These are phyloP conservation scores for Dactylellina sp. DNA, from an alignment of 2,329 filamentous ascomycete genomes.

Conservation along the genomic window DNA sequence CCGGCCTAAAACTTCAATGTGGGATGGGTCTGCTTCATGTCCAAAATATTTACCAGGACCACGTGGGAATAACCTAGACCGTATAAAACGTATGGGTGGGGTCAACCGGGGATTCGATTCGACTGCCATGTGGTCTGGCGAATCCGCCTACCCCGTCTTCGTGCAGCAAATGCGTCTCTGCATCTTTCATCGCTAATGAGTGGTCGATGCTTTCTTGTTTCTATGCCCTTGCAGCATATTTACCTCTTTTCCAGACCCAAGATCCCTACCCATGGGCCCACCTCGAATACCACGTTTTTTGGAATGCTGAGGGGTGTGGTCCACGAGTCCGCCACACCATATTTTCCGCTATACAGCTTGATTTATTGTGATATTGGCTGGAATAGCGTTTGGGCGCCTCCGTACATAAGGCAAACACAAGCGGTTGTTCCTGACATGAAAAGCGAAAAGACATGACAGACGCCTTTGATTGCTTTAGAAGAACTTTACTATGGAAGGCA, in stretches of 20 bases:
- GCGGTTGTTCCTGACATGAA: constrained; percentile 47
- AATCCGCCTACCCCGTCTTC: constrained; percentile 39
- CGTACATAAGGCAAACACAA: constrained; percentile 45
- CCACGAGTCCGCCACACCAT: constrained; percentile 29
- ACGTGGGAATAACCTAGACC: constrained; percentile 34
- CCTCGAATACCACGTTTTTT: constrained; percentile 21
- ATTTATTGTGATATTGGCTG: constrained; percentile 41
- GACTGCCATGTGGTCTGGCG: constrained; percentile 52
- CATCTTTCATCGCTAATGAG: constrained; percentile 22
- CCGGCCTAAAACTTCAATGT: constrained; percentile 33
- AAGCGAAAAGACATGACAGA: constrained; percentile 35
- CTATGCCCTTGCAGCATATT: constrained; percentile 25
- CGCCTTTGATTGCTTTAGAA: constrained; percentile 48
- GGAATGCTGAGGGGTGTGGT: constrained; percentile 7
- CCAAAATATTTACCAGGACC: constrained; percentile 31
- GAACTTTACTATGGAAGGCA: constrained; percentile 13
- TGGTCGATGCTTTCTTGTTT: constrained; percentile 25
- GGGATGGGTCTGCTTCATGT: constrained; percentile 33
- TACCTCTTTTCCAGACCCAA: constrained; percentile 34
- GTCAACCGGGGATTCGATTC: constrained; percentile 34
- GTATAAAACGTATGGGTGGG: constrained; percentile 34
- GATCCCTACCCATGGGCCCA: constrained; percentile 43
- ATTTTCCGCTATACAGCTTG: constrained; percentile 9
- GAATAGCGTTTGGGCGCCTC: constrained; percentile 39
- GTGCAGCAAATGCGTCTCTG: constrained; percentile 32